Evolutionary conservation across 208 protist species (phyloP).

Genomic region (Leishmania braziliensis): DNA sequence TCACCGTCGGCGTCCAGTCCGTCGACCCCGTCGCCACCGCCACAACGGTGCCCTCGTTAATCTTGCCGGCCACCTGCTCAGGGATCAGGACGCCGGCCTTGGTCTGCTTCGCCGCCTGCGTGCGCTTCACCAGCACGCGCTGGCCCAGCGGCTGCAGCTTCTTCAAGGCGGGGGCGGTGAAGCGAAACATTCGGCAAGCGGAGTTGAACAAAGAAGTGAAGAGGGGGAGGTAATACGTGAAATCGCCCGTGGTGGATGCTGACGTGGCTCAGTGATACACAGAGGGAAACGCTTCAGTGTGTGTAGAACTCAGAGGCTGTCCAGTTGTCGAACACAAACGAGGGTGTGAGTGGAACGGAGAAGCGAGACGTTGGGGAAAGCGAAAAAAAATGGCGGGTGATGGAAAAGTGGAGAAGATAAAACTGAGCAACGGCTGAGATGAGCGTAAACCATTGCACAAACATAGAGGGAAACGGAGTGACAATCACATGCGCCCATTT

Average conservation of each 20-base stretch:
- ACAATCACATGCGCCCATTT: background rate
- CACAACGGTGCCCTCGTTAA: constrained; percentile 92
- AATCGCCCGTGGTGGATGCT: background rate
- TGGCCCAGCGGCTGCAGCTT: constrained; percentile 90
- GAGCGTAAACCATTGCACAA: background rate
- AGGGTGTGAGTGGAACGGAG: background rate
- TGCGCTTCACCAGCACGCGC: constrained; percentile 91
- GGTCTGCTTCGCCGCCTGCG: constrained; percentile 89
- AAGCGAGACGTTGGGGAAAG: background rate
- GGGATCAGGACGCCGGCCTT: constrained; percentile 93
- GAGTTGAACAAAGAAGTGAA: background rate
- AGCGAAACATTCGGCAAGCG: constrained; percentile 68
- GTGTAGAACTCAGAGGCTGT: background rate
- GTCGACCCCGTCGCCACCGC: constrained; percentile 87
- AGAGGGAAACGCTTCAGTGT: background rate
- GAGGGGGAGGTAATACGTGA: background rate
- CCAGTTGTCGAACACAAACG: background rate
- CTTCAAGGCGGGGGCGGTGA: constrained; percentile 73
- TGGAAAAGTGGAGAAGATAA: background rate
- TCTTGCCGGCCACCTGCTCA: constrained; percentile 90
- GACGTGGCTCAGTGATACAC: background rate
- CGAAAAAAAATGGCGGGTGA: background rate
- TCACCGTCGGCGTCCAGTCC: constrained; percentile 92
- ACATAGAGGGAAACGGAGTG: background rate
- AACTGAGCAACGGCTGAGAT: background rate